These are phyloP conservation scores for Penicillium fuscoglaucum DNA, from an alignment of 2,329 filamentous ascomycete genomes.

Conservation along the genomic window DNA sequence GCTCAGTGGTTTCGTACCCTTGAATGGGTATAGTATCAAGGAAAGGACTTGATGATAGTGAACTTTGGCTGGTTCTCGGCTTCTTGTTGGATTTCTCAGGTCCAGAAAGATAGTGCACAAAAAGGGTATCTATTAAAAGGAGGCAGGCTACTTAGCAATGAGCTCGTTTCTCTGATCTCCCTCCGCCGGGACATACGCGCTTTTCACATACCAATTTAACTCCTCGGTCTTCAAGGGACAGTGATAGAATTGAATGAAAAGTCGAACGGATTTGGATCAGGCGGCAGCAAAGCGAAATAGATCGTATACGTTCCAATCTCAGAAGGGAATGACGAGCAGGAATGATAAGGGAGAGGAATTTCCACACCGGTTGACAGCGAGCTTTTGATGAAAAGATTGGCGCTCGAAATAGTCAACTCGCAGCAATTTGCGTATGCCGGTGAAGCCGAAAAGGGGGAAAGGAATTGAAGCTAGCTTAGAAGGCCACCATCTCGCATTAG, in stretches of 20 bases:
- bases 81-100: background rate
- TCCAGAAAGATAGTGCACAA: background rate
- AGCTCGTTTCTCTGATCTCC: background rate
- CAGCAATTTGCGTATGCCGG: slow-evolving; percentile 18
- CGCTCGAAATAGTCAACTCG: slow-evolving; percentile 21
- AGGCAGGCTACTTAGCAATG: slow-evolving; percentile 8
- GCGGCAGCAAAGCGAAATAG: background rate
- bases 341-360: background rate
- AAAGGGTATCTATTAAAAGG: background rate
- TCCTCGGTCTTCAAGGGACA: background rate
- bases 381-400: background rate
- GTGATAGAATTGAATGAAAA: background rate
- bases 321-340: background rate
- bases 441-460: slow-evolving; percentile 16
- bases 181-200: background rate
- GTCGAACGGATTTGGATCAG: background rate
- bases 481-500: slow-evolving; percentile 32
- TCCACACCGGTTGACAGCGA: background rate
- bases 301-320: background rate
- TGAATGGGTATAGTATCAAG: background rate
- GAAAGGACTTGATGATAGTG: background rate
- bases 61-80: background rate
- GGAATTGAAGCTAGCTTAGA: slow-evolving; percentile 22
- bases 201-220: slow-evolving; percentile 3
- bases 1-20: background rate